Percentiles rank a stretch among this genome's conserved stretches.
These are phyloP conservation scores for Lipomyces sp. DNA, from an alignment of 805 yeast genomes.

Conservation along the genomic window DNA sequence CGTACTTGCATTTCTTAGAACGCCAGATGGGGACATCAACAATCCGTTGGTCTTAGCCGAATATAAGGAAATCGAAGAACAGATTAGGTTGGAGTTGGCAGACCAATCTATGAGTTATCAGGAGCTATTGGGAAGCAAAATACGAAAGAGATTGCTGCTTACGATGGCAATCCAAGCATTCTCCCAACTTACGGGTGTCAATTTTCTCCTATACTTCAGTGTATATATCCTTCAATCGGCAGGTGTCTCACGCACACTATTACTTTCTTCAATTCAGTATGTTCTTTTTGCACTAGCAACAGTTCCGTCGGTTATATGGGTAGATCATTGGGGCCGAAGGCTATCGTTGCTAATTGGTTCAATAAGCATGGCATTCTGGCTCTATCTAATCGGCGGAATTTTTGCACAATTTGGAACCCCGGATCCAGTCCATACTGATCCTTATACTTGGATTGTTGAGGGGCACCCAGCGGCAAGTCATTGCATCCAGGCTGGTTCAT, in stretches of 20 bases:
- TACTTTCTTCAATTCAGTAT: too few species aligned
- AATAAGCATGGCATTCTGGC: constrained; percentile 73
- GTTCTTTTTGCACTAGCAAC: too few species aligned
- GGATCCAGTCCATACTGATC: background rate
- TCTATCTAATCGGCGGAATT: constrained; percentile 53
- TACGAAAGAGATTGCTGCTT: too few species aligned
- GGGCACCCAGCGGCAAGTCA: constrained; percentile 52
- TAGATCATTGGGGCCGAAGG: constrained; percentile 96
- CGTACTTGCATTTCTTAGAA: constrained; percentile 79
- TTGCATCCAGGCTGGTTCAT: constrained; percentile 59
- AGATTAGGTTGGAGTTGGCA: constrained; percentile 71
- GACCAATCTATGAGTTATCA: too few species aligned
- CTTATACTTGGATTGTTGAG: background rate
- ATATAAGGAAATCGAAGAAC: constrained; percentile 78
- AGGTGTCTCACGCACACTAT: too few species aligned
- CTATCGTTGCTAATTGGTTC: constrained; percentile 82
- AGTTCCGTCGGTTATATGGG: constrained; percentile 88
- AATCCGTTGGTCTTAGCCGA: constrained; percentile 70
- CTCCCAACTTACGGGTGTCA: constrained; percentile 96
- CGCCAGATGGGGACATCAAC: constrained; percentile 74
- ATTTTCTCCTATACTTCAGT: too few species aligned
- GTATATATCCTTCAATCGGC: too few species aligned
- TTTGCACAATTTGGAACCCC: background rate
- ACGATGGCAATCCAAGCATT: too few species aligned
- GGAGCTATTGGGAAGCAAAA: too few species aligned